These are phyloP conservation scores for Kalanchoe fedtschenkoi DNA, from an alignment of 164 flowering plant genomes.

Conservation along the genomic window DNA sequence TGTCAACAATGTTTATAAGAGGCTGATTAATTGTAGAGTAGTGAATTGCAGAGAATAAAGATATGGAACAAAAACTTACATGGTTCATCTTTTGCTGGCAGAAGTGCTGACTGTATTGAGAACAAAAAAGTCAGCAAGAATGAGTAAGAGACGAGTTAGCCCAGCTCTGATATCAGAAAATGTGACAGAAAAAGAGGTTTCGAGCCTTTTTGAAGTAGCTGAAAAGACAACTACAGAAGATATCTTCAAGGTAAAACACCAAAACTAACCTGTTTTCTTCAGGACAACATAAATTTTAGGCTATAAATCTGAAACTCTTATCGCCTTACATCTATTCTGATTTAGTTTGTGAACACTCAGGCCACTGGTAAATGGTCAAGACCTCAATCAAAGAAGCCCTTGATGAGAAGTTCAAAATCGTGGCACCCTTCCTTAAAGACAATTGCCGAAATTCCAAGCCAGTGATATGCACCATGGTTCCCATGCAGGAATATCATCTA, in stretches of 20 bases:
- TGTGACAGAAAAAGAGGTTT: conserved; percentile 13
- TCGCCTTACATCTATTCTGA: neutral
- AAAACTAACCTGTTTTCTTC: neutral
- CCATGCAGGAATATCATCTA: neutral
- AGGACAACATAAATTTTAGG: neutral
- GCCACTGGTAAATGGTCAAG: conserved; percentile 31
- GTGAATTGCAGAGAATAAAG: neutral
- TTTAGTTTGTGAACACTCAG: conserved; percentile 24
- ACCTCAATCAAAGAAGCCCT: conserved; percentile 27
- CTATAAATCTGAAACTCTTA: neutral
- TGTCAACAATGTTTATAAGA: neutral
- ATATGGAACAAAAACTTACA: neutral
- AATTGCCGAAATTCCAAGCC: conserved; percentile 64
- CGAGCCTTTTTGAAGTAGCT: conserved; percentile 4
- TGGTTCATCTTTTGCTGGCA: conserved; percentile 17
- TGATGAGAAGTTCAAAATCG: conserved; percentile 35
- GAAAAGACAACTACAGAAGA: neutral
- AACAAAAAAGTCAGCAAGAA: conserved; percentile 62
- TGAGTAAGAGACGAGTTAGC: conserved; percentile 24
- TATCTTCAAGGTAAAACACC: conserved; percentile 1
- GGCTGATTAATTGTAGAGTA: neutral
- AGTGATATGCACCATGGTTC: conserved; percentile 10
- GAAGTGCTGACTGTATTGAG: conserved; percentile 87
- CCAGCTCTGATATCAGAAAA: conserved; percentile 13
- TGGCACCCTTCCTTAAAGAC: conserved; percentile 89